Base-by-base conservation (phyloP, 2,329 filamentous ascomycete genomes). In the Aspergillus luchuensis region DNA sequence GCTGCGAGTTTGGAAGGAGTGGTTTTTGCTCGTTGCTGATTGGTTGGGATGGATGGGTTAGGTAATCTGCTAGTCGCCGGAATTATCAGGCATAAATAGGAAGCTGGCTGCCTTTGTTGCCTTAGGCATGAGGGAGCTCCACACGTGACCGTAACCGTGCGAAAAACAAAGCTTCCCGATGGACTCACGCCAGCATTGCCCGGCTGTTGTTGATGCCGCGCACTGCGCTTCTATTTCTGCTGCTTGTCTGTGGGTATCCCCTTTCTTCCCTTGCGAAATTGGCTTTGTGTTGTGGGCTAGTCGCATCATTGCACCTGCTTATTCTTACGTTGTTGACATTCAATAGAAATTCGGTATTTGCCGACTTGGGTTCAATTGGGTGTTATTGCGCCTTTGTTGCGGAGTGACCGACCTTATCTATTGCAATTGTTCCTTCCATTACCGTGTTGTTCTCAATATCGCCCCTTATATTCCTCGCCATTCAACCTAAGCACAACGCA, bases 1-100 rank as follows among this genome's bases (percentile, higher is more conserved):
- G 45, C 52, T 33, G 53, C 39, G 53, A 45, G 53, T 56, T 56
- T 56, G 53, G 71, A 67, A 69, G 65, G 69, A 36, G 72, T 70
- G 67, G 72, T 68, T 71, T 70, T 72, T 74, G 66, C 69, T 41
- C 17, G 47, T 28, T 43, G 63, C 56, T 77, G 72, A 77, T 78
- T 77, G 75, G 75, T 53, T 62, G 58, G 11, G 33, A n/a, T 17
- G 15, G 8, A 0, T 11, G 10, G 25, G 0, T 71, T 68, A 72
- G 53, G 63, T 71, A 60, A 62, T 33, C 15, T 21, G 23, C 38
- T 53, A 2, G 2, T n/a, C 2, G 23, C 28, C 47, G 8, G 47
- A 19, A 6, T 7, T 23, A 3, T 47, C 10, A 8, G 15, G 33
- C 33, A 36, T 36, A 1, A 15, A 5, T 11, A 5, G 11, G 11